Evolutionary conservation across 441 rosid species (phyloP).

Genomic region (Euphorbia neoarborescens): DNA sequence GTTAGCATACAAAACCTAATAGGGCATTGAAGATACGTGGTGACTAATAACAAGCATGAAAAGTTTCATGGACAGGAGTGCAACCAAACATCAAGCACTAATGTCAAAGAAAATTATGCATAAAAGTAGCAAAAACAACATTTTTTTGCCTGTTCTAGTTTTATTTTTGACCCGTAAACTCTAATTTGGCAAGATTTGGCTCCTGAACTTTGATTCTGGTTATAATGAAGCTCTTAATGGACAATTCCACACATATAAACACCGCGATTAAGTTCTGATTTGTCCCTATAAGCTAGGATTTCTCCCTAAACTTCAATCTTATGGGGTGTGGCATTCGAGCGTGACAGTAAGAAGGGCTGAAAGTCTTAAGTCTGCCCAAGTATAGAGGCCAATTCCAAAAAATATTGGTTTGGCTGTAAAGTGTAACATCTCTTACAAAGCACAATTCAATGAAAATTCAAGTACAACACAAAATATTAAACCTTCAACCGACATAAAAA

Average conservation of each 20-base stretch:
- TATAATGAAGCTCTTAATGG: neutral
- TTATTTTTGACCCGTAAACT: neutral
- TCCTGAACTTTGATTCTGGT: neutral
- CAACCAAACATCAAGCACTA: too few relatives aligned
- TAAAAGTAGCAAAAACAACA: too few relatives aligned
- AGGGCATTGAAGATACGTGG: too few relatives aligned
- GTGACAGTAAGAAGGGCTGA: neutral
- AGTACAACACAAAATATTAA: neutral
- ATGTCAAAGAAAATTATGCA: too few relatives aligned
- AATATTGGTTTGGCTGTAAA: too few relatives aligned
- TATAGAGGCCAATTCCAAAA: neutral
- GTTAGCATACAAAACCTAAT: too few relatives aligned
- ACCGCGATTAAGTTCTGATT: too few relatives aligned
- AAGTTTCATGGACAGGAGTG: neutral
- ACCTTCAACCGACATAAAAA: neutral
- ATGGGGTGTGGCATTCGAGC: neutral
- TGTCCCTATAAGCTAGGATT: neutral
- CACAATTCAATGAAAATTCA: too few relatives aligned
- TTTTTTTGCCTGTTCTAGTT: too few relatives aligned
- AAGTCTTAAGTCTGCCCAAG: neutral
- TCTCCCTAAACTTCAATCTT: too few relatives aligned
- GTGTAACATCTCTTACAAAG: too few relatives aligned
- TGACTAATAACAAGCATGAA: too few relatives aligned
- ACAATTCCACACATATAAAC: neutral
- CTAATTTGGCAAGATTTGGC: neutral